Base-by-base conservation (phyloP, 2,329 filamentous ascomycete species). In the Coniella lustricola region DNA sequence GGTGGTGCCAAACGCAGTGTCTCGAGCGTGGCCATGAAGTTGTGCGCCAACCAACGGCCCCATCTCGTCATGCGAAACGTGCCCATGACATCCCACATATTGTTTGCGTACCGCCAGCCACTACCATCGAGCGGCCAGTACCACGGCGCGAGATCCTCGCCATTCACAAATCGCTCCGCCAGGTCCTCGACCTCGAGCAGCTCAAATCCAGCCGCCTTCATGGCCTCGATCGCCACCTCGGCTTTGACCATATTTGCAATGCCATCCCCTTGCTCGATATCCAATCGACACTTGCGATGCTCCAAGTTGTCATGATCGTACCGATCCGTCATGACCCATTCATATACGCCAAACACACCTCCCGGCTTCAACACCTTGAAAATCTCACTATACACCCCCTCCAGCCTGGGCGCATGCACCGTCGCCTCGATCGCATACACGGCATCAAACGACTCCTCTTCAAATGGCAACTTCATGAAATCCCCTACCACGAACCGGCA, bases 381-480 rank as follows among this genome's bases (percentile, higher is more conserved):
- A 56, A 88, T 86, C 65, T 89, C 77, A 56, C 72, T 76, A 68
- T 89, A 89, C 55, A 87, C 84, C 45, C 81, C 84, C 61, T 85
- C 80, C 36, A 88, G 74, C 20, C 77, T 80, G 20, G 85, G 85
- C 3, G 85, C 84, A 63, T 89, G 85, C 39, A 86, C 82, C 14
- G 85, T 88, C 5, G 85, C 84, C 66, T 89, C 85, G 58, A 89
- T 87, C 40, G 85, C 85, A 62, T 89, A 89, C 39, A 87, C 83
- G 38, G 82, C 84, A 57, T 89, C 85, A 64, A 89, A 89, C 13
- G 70, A 75, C 69, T 84, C 81, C 59, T 84, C 79, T 39, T 81
- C 76, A 67, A 88, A 88, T 17, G 75, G 76, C 78, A 89, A 87
- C 73, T 87, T 74, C 85, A 88, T 87, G 64, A 89, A 89, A 60